Base-by-base conservation (phyloP, 1,284 basidiomycete species). In the Volvariella volvacea region DNA sequence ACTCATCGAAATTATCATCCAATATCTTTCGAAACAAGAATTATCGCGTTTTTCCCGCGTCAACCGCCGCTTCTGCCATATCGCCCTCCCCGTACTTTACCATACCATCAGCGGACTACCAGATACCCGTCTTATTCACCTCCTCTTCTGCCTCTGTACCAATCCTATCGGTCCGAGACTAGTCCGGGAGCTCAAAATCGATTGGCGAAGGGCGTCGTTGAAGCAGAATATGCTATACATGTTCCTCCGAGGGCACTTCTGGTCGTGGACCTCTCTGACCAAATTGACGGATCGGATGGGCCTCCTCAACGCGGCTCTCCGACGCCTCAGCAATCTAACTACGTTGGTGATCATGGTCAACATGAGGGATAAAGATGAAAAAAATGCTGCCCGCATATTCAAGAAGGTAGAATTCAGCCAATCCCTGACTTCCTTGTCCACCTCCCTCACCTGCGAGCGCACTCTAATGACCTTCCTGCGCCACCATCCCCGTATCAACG, bases 361-460 rank as follows among this genome's bases (percentile, higher is more conserved):
- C 8, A 6, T 20, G n/a, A 6, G n/a, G 8, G 34, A 36, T 36
- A 36, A 36, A 16, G 34, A 15, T 4, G 34, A 36, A 8, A 36
- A 16, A 20, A 15, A 36, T 15, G 34, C 34, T 8, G 34, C n/a
- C 8, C 14, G 19, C n/a, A 36, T 36, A 15, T 20, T 36, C 14
- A 20, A 36, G 14, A 20, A 20, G 14, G 25, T 28, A 28, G 6
- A 28, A 28, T 36, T 15, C 34, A 16, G n/a, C n/a, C 6, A 16
- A 36, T 6, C 34, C 6, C 15, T 36, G n/a, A 15, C 34, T 20
- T 36, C 34, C n/a, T 20, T 36, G n/a, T 16, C 34, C 34, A 36
- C 34, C 15, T 36, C 34, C 34, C 34, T 36, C 34, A 8, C n/a
- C n/a, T 36, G 34, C 34, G 34, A 36, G 6, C 34, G 34, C 34